These are phyloP conservation scores for Moniliophthora roreri DNA, from an alignment of 1,284 basidiomycete genomes.

Conservation along the genomic window DNA sequence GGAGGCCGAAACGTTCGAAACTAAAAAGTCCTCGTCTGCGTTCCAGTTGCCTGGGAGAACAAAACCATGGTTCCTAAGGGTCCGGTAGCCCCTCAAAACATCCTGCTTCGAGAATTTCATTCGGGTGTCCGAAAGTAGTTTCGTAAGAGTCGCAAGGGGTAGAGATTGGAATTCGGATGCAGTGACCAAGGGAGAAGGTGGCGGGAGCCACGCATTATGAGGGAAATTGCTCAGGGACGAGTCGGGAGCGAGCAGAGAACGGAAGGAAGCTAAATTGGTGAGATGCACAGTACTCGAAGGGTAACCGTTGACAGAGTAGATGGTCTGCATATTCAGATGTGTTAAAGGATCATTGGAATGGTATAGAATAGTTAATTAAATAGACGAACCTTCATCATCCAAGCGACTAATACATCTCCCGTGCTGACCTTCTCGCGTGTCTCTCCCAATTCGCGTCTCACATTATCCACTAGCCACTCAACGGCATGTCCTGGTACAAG, in stretches of 20 bases:
- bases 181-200: conserved; percentile 35
- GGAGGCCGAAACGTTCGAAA: conserved; percentile 38
- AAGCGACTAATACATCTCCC: conserved; percentile 14
- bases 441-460: conserved; percentile 2
- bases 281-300: conserved; percentile 29
- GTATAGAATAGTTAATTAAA: too few species aligned
- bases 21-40: conserved; percentile 33
- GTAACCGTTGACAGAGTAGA: conserved; percentile 29
- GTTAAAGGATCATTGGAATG: too few species aligned
- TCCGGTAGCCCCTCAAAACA: conserved; percentile 27
- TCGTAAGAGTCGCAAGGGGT: conserved; percentile 27
- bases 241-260: conserved; percentile 23
- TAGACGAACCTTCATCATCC: conserved; percentile 19
- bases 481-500: conserved; percentile 23
- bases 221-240: conserved; percentile 26
- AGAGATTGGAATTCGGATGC: conserved; percentile 28
- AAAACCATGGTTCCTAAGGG: conserved; percentile 21
- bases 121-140: conserved; percentile 24
- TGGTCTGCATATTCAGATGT: too few species aligned
- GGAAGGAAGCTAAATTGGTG: conserved; percentile 34
- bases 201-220: conserved; percentile 38
- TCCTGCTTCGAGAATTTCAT: conserved; percentile 26
- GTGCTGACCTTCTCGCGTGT: conserved; percentile 9
- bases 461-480: conserved; percentile 8
- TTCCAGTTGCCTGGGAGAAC: conserved; percentile 30